Evolutionary conservation across 495 filamentous ascomycete genomes (phyloP).

Genomic region (Xylaria grammica): DNA sequence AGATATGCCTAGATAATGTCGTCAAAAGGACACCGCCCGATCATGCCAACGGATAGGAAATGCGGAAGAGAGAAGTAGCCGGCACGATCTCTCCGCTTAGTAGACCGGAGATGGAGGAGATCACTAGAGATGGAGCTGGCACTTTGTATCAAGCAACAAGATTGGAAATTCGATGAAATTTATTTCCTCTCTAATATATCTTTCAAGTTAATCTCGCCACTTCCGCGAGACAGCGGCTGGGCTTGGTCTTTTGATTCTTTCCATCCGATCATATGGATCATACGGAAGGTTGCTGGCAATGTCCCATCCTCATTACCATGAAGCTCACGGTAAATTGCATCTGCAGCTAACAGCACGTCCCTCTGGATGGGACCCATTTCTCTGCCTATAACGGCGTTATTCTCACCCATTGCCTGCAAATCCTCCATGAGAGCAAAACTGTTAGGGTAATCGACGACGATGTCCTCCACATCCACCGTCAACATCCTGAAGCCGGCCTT

Average conservation of each 20-base stretch:
- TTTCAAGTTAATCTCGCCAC: slow-evolving; percentile 79
- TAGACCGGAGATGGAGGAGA: not conserved
- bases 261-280: slow-evolving; percentile 99
- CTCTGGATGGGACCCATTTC: slow-evolving; percentile 74
- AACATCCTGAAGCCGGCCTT: slow-evolving; percentile 92
- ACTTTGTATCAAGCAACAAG: not conserved
- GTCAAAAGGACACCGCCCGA: not conserved
- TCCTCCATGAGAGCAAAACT: slow-evolving; percentile 91
- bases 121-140: not conserved
- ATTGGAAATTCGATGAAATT: not conserved
- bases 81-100: not conserved
- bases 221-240: slow-evolving; percentile 81
- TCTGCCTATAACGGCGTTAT: slow-evolving; percentile 81
- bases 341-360: slow-evolving; percentile 86
- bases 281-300: slow-evolving; percentile 86
- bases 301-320: slow-evolving; percentile 73
- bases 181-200: slow-evolving; percentile 68
- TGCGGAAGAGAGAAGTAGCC: not conserved
- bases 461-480: slow-evolving; percentile 97
- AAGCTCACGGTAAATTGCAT: slow-evolving; percentile 85
- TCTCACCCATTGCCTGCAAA: slow-evolving; percentile 93
- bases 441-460: slow-evolving; percentile 94
- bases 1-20: not conserved
- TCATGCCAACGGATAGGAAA: not conserved
- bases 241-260: slow-evolving; percentile 80